Base-by-base conservation (phyloP, 148 eudicot genomes). In the Suaeda aralocaspica region DNA sequence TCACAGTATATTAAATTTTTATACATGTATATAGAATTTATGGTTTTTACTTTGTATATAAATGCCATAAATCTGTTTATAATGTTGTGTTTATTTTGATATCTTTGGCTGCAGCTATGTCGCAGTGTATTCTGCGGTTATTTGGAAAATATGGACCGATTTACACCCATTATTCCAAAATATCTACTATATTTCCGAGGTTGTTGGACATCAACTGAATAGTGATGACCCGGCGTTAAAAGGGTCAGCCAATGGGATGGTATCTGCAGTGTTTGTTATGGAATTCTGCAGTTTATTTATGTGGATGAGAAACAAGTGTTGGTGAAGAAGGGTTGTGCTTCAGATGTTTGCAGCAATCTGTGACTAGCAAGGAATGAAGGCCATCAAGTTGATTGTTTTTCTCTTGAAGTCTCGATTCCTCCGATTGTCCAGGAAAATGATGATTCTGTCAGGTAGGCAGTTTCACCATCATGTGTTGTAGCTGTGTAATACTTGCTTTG, bases 371-470 rank as follows among this genome's bases (percentile, higher is more conserved):
- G 73, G 85, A 42, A 64, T 71, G 84, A 85, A 56, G 88, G 83
- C 21, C 77, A 85, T 79, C 77, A 77, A 69, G 68, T 74, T 59
- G 86, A 84, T 70, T 71, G 82, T 45, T 87, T 91, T 80, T 79
- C 79, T 59, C 91, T 94, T 69, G 97, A 91, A 80, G 87, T 94
- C 59, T 91, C 92, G 6, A 51, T 94, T 31, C 98, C 98, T 14
- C 73, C 87, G 46, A 31, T 71, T 42, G 60, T 91, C 46, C 41
- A 53, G 11, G 94, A 86, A 67, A 87, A 83, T 64, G 97, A 94
- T 60, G 71, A 85, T 76, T 84, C 79, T 50, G 75, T 86, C 62
- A 72, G 92, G 98, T 94, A 75, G 76, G 87, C 49, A 15, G 31
- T 46, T 18, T 3, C n/a, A 28, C 52, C 39, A n/a, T 73, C 26